Conservation (phyloP, 2,329 filamentous ascomycete genomes). For the Fusarium metavorans region DNA sequence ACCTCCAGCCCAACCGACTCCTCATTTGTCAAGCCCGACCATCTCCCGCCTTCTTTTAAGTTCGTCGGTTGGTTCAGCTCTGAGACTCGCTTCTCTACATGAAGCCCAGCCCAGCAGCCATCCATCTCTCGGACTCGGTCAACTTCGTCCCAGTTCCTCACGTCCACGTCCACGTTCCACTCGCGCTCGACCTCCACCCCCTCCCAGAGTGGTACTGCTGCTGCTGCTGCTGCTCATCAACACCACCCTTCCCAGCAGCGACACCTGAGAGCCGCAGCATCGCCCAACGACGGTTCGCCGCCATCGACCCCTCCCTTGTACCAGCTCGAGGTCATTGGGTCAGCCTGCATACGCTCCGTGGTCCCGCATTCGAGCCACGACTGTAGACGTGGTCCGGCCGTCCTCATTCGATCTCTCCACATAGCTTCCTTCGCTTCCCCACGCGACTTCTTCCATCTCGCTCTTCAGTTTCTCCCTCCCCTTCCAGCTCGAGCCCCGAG, state of each 20-base stretch:
- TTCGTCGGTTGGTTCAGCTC: slow-evolving; percentile 27
- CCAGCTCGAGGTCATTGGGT: slow-evolving; percentile 50
- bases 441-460: slow-evolving; percentile 50
- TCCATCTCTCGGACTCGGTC: slow-evolving; percentile 30
- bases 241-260: slow-evolving; percentile 43
- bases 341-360: slow-evolving; percentile 52
- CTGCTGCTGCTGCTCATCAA: slow-evolving; percentile 41
- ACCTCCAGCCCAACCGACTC: slow-evolving; percentile 35
- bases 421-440: slow-evolving; percentile 49
- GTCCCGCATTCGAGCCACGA: slow-evolving; percentile 57
- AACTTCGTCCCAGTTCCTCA: slow-evolving; percentile 34
- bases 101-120: slow-evolving; percentile 7
- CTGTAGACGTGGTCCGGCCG: slow-evolving; percentile 49
- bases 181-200: slow-evolving; percentile 34
- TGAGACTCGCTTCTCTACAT: slow-evolving; percentile 5
- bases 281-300: slow-evolving; percentile 45
- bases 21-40: slow-evolving; percentile 33
- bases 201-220: slow-evolving; percentile 31
- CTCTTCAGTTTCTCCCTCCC: slow-evolving; percentile 48
- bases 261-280: slow-evolving; percentile 46
- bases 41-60: slow-evolving; percentile 35
- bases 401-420: slow-evolving; percentile 52
- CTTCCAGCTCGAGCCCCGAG: slow-evolving; percentile 46
- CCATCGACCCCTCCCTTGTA: slow-evolving; percentile 45
- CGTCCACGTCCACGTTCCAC: slow-evolving; percentile 40